Percentiles rank a stretch among this genome's conserved stretches.
phyloP scores from a whole-genome alignment of 768 basidiomycete species.

The Xerocomus spinulosus region DNA sequence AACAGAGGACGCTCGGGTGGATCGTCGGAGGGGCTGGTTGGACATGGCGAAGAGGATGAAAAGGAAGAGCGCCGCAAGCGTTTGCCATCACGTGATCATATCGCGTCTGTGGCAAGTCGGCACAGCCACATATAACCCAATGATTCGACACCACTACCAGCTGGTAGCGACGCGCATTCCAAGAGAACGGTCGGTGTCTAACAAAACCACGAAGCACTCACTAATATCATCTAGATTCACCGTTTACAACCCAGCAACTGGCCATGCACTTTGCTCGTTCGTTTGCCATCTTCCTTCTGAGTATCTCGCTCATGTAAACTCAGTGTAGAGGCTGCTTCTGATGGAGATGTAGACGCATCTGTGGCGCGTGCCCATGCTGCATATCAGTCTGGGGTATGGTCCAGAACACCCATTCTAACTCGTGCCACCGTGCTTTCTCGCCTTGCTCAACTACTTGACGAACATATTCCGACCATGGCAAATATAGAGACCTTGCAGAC shows the following conservation, averaged over 20 bases:
- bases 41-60: constrained; percentile 21
- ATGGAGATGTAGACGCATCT: constrained; percentile 46
- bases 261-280: constrained; percentile 54
- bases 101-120: constrained; percentile 26
- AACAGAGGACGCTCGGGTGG: constrained; percentile 47
- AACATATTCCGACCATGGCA: constrained; percentile 54
- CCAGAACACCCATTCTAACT: constrained; percentile 48
- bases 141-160: constrained; percentile 12
- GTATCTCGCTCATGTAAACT: not conserved
- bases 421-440: constrained; percentile 64
- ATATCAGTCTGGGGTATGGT: constrained; percentile 72
- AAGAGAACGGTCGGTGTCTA: constrained; percentile 6
- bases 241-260: constrained; percentile 67
- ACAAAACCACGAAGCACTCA: not conserved
- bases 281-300: constrained; percentile 18
- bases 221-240: constrained; percentile 37
- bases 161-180: not conserved
- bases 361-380: constrained; percentile 52
- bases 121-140: constrained; percentile 13
- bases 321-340: constrained; percentile 54
- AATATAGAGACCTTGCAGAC: constrained; percentile 70
- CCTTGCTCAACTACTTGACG: constrained; percentile 60
- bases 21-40: constrained; percentile 41
- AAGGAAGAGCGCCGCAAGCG: not conserved
- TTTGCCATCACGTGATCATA: constrained; percentile 19